A percentile compares a stretch with the other conserved stretches of the same genome.
Conservation (phyloP, 768 basidiomycete genomes). For the Amanita molliuscula region DNA sequence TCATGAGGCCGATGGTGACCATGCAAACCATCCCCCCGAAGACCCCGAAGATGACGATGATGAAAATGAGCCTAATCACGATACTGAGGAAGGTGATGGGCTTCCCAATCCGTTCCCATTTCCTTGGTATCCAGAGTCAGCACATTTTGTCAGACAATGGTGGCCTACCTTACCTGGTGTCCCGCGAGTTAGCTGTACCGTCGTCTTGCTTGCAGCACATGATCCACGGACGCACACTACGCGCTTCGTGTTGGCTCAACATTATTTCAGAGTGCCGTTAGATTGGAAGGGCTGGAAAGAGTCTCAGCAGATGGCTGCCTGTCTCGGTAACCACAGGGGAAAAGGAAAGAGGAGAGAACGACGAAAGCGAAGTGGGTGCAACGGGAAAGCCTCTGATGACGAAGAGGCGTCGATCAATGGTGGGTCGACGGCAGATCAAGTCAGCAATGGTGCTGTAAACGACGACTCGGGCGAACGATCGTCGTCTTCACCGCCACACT, state of each 20-base stretch:
- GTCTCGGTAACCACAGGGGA: not conserved
- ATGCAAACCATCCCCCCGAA: not conserved
- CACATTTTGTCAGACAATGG: constrained; percentile 75
- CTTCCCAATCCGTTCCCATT: constrained; percentile 53
- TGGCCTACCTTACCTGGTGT: constrained; percentile 61
- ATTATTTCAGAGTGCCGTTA: constrained; percentile 66
- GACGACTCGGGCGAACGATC: not conserved
- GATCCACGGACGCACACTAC: constrained; percentile 50
- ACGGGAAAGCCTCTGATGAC: not conserved
- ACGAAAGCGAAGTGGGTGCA: not conserved
- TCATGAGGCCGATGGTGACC: not conserved
- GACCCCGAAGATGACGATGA: not conserved
- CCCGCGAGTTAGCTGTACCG: constrained; percentile 62
- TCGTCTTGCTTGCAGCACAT: constrained; percentile 55
- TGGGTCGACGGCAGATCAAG: not conserved
- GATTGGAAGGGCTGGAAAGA: constrained; percentile 21
- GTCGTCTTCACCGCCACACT: not conserved
- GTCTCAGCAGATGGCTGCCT: not conserved
- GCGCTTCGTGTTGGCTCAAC: constrained; percentile 59
- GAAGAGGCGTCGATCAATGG: not conserved
- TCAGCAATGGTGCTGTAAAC: not conserved
- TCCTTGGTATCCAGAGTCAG: constrained; percentile 65
- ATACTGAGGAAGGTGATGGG: not conserved
- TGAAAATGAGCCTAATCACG: not conserved
- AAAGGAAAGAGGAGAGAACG: not conserved